A percentile compares a stretch with the other conserved stretches of the same genome.
Conservation (phyloP, 371 early-diverging fungal species). For the Choanephora cucurbitarum region DNA sequence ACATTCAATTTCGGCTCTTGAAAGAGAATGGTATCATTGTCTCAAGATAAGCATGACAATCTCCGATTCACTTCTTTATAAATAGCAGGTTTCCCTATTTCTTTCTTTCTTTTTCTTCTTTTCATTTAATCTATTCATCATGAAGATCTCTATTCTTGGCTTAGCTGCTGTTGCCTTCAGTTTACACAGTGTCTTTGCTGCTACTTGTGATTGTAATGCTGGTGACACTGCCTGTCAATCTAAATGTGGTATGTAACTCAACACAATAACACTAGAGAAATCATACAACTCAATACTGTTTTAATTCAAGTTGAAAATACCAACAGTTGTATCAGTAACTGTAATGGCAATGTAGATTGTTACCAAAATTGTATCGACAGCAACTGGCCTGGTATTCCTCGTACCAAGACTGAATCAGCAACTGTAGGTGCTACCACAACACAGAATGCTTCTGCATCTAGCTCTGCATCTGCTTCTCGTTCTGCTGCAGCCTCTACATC, state of each 20-base stretch:
- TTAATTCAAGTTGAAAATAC: constrained; percentile 19
- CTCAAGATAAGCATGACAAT: not conserved
- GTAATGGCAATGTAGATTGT: constrained; percentile 17
- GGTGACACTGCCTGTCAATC: constrained; percentile 10
- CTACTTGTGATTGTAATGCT: constrained; percentile 13
- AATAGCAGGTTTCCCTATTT: not conserved
- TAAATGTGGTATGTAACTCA: constrained; percentile 25
- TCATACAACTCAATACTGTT: too few relatives aligned
- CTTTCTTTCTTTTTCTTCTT: not conserved
- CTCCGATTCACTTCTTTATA: not conserved
- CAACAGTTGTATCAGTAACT: constrained; percentile 16
- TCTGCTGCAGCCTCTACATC: not conserved
- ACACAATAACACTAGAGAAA: too few relatives aligned
- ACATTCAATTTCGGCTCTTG: not conserved
- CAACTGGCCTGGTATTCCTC: constrained; percentile 21
- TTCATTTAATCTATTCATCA: not conserved
- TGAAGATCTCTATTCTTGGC: constrained; percentile 21
- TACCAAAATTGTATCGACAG: constrained; percentile 21
- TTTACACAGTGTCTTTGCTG: constrained; percentile 10
- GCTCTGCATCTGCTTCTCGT: not conserved
- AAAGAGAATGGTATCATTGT: not conserved
- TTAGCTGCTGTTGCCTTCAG: constrained; percentile 19
- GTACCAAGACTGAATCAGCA: not conserved
- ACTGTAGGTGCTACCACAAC: not conserved
- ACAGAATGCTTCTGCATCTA: not conserved